Evolutionary conservation across 1,284 basidiomycete genomes (phyloP).

Genomic region (Ustilago cynodontis): DNA sequence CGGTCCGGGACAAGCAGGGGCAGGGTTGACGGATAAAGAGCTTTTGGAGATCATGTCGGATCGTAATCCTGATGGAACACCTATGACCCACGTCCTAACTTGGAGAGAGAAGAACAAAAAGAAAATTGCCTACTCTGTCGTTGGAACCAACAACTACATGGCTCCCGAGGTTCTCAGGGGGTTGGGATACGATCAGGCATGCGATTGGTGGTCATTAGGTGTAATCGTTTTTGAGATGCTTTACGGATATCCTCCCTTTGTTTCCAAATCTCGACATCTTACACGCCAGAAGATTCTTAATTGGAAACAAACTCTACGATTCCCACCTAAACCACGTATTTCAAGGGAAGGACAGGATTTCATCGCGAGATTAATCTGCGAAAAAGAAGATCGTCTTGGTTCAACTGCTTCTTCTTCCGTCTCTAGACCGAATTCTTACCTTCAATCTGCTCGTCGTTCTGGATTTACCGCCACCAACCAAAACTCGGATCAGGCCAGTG

Average conservation of each 20-base stretch:
- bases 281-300: conserved; percentile 75
- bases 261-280: conserved; percentile 66
- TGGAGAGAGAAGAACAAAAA: conserved; percentile 93
- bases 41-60: conserved; percentile 64
- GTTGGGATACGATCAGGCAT: conserved; percentile 88
- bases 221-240: conserved; percentile 78
- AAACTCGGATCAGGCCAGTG: conserved; percentile 2
- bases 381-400: conserved; percentile 91
- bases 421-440: conserved; percentile 80
- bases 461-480: conserved; percentile 77
- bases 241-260: conserved; percentile 82
- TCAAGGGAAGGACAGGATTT: conserved; percentile 87
- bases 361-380: conserved; percentile 88
- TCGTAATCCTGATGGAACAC: conserved; percentile 63
- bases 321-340: conserved; percentile 84
- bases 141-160: conserved; percentile 77
- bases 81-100: conserved; percentile 73
- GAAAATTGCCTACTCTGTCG: conserved; percentile 89
- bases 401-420: conserved; percentile 78
- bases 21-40: conserved; percentile 53
- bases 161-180: conserved; percentile 92
- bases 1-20: conserved; percentile 30
- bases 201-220: conserved; percentile 98
- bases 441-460: conserved; percentile 80
- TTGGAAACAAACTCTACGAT: conserved; percentile 88